Conservation (phyloP, 2,329 filamentous ascomycete species). For the Aspergillaceae sp. region DNA sequence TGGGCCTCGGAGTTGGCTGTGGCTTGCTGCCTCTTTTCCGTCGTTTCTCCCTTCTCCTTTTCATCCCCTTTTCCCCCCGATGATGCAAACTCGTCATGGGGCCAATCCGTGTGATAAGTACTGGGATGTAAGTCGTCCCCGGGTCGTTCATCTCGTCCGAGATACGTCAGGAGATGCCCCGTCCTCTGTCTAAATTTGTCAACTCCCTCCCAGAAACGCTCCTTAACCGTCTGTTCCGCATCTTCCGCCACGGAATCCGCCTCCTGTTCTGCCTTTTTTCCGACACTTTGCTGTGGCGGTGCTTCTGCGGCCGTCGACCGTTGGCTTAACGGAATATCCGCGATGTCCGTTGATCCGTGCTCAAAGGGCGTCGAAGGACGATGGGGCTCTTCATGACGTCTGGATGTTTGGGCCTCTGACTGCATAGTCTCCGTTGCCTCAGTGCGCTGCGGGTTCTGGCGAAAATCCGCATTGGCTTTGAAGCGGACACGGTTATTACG, state of each 20-base stretch:
- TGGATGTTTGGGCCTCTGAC: not conserved
- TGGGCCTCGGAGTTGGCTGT: slow-evolving; percentile 23
- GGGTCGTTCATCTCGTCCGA: slow-evolving; percentile 15
- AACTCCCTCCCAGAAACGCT: not conserved
- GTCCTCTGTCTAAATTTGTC: not conserved
- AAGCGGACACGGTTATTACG: not conserved
- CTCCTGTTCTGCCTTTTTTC: not conserved
- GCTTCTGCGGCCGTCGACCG: not conserved
- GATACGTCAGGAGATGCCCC: slow-evolving; percentile 1
- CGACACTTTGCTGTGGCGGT: not conserved
- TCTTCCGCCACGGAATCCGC: not conserved
- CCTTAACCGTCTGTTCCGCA: not conserved
- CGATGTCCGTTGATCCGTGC: not conserved
- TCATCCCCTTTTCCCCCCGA: slow-evolving; percentile 15
- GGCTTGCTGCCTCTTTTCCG: slow-evolving; percentile 17
- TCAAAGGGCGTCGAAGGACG: not conserved
- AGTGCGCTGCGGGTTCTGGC: not conserved
- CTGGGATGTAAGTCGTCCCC: slow-evolving; percentile 21
- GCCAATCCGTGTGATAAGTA: slow-evolving; percentile 16
- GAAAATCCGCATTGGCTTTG: not conserved
- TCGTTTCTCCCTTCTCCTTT: slow-evolving; percentile 21
- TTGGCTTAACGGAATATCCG: not conserved
- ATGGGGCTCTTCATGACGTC: not conserved
- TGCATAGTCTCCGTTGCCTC: not conserved
- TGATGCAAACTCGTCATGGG: too few species aligned